A percentile compares a stretch with the other conserved stretches of the same genome.
Evolutionary conservation across 257 asterid genomes (phyloP).

Genomic region (Petunia secreta): DNA sequence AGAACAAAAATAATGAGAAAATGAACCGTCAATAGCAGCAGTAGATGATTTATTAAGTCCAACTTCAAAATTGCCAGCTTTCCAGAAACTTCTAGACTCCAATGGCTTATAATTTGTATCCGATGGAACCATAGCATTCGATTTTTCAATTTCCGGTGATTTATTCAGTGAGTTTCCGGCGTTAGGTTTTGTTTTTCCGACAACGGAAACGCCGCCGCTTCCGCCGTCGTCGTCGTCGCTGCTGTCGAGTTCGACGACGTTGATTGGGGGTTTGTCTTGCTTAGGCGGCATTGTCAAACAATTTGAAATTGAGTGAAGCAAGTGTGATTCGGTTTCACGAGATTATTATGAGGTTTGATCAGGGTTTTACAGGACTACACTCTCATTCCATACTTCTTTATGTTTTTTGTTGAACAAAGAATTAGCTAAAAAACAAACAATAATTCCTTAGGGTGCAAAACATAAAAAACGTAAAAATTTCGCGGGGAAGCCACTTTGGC

Average conservation of each 20-base stretch:
- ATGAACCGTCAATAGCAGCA: constrained; percentile 44
- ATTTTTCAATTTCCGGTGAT: constrained; percentile 37
- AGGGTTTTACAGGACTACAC: background rate
- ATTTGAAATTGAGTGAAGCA: background rate
- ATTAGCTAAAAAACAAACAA: too few species aligned
- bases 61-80: constrained; percentile 76
- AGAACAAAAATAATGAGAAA: background rate
- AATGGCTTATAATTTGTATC: constrained; percentile 42
- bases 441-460: too few species aligned
- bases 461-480: too few species aligned
- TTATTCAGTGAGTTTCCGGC: constrained; percentile 33
- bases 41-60: constrained; percentile 44
- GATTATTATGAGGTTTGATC: background rate
- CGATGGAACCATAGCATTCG: constrained; percentile 30
- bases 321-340: background rate
- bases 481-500: too few species aligned
- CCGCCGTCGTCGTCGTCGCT: constrained; percentile 68
- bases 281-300: constrained; percentile 41
- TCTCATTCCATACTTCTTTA: background rate
- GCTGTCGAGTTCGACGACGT: constrained; percentile 68
- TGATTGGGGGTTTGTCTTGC: constrained; percentile 41
- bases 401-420: background rate
- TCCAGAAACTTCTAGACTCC: constrained; percentile 88
- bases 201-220: constrained; percentile 27
- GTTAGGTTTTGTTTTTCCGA: constrained; percentile 19